These are phyloP conservation scores for Coemansia sp. DNA, from an alignment of 192 early-diverging fungal species.

Conservation along the genomic window DNA sequence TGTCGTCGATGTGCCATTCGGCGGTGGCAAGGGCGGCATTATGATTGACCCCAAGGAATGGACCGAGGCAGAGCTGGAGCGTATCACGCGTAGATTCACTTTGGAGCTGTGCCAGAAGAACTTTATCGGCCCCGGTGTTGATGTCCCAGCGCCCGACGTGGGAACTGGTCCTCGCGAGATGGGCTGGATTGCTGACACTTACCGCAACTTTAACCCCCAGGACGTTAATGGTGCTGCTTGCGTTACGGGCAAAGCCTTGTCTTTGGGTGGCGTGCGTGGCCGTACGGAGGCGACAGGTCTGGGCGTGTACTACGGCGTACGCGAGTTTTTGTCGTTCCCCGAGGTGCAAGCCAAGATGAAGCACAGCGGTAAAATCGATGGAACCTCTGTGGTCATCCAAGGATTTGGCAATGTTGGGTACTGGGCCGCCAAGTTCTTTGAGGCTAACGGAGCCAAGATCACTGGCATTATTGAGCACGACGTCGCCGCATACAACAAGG, in stretches of 20 bases:
- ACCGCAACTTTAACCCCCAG: conserved; percentile 76
- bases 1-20: conserved; percentile 82
- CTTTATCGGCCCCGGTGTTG: conserved; percentile 80
- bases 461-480: conserved; percentile 73
- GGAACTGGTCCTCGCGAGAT: conserved; percentile 80
- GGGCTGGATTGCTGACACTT: conserved; percentile 87
- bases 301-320: conserved; percentile 78
- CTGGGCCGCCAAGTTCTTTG: conserved; percentile 81
- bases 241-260: conserved; percentile 81
- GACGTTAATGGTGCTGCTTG: conserved; percentile 81
- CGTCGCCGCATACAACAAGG: conserved; percentile 60
- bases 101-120: conserved; percentile 83
- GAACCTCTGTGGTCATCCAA: conserved; percentile 69
- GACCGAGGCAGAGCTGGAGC: conserved; percentile 69
- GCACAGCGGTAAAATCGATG: conserved; percentile 62
- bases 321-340: conserved; percentile 76
- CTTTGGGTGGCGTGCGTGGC: conserved; percentile 77
- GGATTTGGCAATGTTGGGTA: conserved; percentile 87
- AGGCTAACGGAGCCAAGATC: conserved; percentile 75
- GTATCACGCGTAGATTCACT: conserved; percentile 80
- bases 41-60: conserved; percentile 78
- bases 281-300: conserved; percentile 81
- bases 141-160: conserved; percentile 83
- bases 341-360: conserved; percentile 71
- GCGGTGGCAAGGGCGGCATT: conserved; percentile 79